These are phyloP conservation scores for Bruguiera sexangula DNA, from an alignment of 345 rosid genomes.

Conservation along the genomic window DNA sequence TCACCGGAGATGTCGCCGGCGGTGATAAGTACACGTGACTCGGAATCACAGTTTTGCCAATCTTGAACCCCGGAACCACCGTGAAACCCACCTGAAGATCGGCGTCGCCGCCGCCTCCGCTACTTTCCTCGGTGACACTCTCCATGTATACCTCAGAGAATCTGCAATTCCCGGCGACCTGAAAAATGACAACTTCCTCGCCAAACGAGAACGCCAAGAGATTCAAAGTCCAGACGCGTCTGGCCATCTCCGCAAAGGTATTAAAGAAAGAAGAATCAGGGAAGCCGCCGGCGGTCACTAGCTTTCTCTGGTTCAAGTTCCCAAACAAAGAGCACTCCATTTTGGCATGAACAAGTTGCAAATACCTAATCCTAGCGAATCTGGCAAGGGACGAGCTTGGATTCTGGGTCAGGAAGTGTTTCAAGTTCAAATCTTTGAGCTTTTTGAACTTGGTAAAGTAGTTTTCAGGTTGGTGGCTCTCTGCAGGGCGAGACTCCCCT, in stretches of 20 bases:
- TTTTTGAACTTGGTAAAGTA: constrained; percentile 47
- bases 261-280: constrained; percentile 71
- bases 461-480: constrained; percentile 16
- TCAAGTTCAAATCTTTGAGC: constrained; percentile 41
- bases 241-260: constrained; percentile 70
- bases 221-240: constrained; percentile 72
- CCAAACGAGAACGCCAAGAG: constrained; percentile 60
- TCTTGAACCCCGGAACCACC: constrained; percentile 92
- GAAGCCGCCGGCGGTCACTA: constrained; percentile 61
- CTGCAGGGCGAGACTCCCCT: constrained; percentile 10
- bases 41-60: constrained; percentile 60
- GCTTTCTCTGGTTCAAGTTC: constrained; percentile 77
- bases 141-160: constrained; percentile 96
- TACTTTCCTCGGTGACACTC: constrained; percentile 58
- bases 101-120: constrained; percentile 19
- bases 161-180: constrained; percentile 55
- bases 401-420: constrained; percentile 47
- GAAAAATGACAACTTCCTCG: constrained; percentile 64
- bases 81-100: constrained; percentile 69
- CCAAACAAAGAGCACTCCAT: constrained; percentile 96
- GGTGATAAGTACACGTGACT: constrained; percentile 74
- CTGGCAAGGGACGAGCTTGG: constrained; percentile 50
- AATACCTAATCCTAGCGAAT: constrained; percentile 60
- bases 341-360: constrained; percentile 75
- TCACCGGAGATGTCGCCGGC: constrained; percentile 30